phyloP scores from a whole-genome alignment of 1,284 basidiomycete species.

The Leccinum variabile region DNA sequence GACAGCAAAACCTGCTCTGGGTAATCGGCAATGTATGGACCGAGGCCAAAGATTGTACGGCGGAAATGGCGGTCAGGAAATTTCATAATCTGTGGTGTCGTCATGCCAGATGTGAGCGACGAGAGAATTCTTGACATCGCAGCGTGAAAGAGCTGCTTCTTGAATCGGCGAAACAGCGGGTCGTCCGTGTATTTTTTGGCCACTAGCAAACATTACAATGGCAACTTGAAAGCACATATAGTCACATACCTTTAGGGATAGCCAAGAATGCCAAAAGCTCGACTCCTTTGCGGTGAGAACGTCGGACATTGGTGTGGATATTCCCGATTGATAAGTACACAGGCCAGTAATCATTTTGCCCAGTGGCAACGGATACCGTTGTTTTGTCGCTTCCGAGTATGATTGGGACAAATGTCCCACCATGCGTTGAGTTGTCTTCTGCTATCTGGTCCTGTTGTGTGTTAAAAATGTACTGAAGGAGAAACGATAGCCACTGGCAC shows the following conservation, averaged over 20 bases:
- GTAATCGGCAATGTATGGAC: conserved; percentile 10
- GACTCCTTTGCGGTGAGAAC: conserved; percentile 4
- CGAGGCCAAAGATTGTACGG: not conserved
- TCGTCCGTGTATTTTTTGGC: conserved; percentile 3
- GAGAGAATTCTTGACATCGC: conserved; percentile 12
- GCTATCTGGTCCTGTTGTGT: not conserved
- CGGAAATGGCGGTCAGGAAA: conserved; percentile 21
- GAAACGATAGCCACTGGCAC: not conserved
- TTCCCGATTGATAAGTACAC: conserved; percentile 19
- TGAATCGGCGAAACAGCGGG: conserved; percentile 16
- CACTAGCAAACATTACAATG: conserved; percentile 1
- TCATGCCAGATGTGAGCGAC: conserved; percentile 16
- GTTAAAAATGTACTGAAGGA: not conserved
- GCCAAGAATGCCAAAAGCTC: conserved; percentile 14
- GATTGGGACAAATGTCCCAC: conserved; percentile 9
- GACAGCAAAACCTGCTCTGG: conserved; percentile 1
- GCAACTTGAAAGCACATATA: not conserved
- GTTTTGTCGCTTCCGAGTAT: conserved; percentile 19
- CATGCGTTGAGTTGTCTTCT: not conserved
- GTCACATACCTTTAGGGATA: conserved; percentile 14
- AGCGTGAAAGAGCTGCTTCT: conserved; percentile 18
- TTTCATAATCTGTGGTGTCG: conserved; percentile 1
- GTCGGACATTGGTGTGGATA: conserved; percentile 12
- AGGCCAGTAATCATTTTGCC: conserved; percentile 14
- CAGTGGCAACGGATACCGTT: not conserved